Evolutionary conservation across 2,329 filamentous ascomycete species (phyloP).

Genomic region (Pleoardoris graminearum): DNA sequence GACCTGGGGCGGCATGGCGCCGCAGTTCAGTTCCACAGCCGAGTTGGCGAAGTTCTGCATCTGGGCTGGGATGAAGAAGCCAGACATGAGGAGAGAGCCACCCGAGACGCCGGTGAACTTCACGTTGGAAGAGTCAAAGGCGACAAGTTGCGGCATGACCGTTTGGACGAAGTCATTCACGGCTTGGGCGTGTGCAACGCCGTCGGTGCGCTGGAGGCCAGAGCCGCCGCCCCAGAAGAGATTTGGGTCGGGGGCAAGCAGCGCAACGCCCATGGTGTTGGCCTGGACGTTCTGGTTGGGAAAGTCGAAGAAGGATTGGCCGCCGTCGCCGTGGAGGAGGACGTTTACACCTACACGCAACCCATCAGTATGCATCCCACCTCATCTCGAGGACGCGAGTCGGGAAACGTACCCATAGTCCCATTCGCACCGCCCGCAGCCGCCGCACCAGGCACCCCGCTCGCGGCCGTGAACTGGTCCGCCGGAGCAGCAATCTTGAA

Average conservation of each 20-base stretch:
- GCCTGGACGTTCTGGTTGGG: slow-evolving; percentile 58
- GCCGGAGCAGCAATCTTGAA: slow-evolving; percentile 61
- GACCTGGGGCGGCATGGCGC: slow-evolving; percentile 59
- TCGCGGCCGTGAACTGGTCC: slow-evolving; percentile 55
- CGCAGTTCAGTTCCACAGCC: slow-evolving; percentile 62
- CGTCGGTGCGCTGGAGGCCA: slow-evolving; percentile 58
- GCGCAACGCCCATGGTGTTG: slow-evolving; percentile 57
- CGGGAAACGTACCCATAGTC: slow-evolving; percentile 34
- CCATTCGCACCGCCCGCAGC: slow-evolving; percentile 37
- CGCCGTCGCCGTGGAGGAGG: slow-evolving; percentile 63
- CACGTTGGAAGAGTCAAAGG: slow-evolving; percentile 57
- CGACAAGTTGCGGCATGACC: slow-evolving; percentile 57
- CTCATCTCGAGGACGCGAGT: neutral
- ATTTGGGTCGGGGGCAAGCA: slow-evolving; percentile 58
- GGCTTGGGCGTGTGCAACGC: slow-evolving; percentile 59
- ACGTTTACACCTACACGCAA: slow-evolving; percentile 54
- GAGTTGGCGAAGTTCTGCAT: slow-evolving; percentile 56
- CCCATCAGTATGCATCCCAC: neutral
- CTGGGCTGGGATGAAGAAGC: slow-evolving; percentile 62
- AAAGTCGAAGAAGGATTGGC: slow-evolving; percentile 62
- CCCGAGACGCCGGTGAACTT: slow-evolving; percentile 63
- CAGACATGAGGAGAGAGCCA: slow-evolving; percentile 57
- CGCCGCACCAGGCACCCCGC: slow-evolving; percentile 54
- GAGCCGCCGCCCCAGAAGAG: slow-evolving; percentile 62
- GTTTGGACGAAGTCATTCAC: slow-evolving; percentile 57